Evolutionary conservation across 2,329 filamentous ascomycete genomes (phyloP), one percentile per base, ranked within the genome.

Genomic region (Elsinoe arachidis): DNA sequence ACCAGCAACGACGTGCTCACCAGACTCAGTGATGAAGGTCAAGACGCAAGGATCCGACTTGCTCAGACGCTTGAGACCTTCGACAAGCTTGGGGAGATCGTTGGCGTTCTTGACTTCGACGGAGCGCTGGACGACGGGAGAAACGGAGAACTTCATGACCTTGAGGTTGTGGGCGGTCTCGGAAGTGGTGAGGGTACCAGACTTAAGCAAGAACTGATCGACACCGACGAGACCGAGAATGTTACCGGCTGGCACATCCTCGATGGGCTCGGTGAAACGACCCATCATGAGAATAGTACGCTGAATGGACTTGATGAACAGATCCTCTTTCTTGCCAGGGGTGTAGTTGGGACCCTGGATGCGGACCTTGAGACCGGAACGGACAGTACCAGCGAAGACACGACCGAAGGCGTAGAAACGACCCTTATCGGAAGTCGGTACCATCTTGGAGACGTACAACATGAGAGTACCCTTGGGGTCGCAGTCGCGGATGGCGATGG

Each of bases 61-160:
- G 78, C 93, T 97, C 68, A 99, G 87, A 87, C 93, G 92, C 89
- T 99, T 99, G 66, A 99, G 91, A 90, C 93, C 93, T 83, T 99
- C 93, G 70, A 99, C 93, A 61, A 99, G 86, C 87, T 99, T 99
- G 78, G 93, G 93, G 64, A 99, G 86, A 83, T 99, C 93, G 81
- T 95, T 90, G 72, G 93, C 93, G 80, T 99, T 99, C 90, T 97
- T 97, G 82, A 96, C 92, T 80, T 96, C 90, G 72, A 99, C 93
- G 77, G 93, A 96, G 68, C 92, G 92, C 80, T 88, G 92, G 66
- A 99, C 93, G 79, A 99, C 93, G 70, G 93, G 93, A 61, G 93
- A 97, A 75, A 99, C 93, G 73, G 93, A 99, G 88, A 99, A 99
- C 84, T 96, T 97, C 93, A 99, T 99, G 80, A 99, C 93, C 87